A percentile compares a stretch with the other conserved stretches of the same genome.
Conservation (phyloP, 345 rosid species). For the Sonneratia alba region DNA sequence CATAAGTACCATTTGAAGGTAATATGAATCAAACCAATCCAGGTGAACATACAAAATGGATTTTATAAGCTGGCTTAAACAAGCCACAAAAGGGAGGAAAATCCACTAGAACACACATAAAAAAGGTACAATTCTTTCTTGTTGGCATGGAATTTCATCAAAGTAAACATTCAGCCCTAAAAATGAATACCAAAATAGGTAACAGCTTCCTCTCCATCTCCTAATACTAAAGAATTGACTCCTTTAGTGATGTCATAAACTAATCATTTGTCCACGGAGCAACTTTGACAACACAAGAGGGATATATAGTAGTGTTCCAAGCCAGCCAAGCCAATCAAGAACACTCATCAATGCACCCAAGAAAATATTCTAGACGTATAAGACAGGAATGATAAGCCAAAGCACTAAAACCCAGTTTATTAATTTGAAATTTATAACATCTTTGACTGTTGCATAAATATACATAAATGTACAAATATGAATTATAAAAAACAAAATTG, state of each 20-base stretch:
- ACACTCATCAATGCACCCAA: neutral
- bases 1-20: neutral
- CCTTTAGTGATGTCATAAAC: neutral
- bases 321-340: neutral
- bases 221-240: neutral
- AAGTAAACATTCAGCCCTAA: neutral
- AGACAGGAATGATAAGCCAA: neutral
- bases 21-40: neutral
- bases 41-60: neutral
- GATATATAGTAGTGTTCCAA: neutral
- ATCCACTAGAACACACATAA: neutral
- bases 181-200: neutral
- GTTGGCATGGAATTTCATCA: neutral
- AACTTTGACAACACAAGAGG: neutral
- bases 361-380: neutral
- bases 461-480: neutral
- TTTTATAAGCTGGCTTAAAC: neutral
- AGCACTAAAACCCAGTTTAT: neutral
- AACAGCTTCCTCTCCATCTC: neutral
- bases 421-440: neutral
- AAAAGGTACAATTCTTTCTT: too few relatives aligned
- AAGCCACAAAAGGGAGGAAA: neutral
- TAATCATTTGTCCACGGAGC: neutral
- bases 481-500: neutral
- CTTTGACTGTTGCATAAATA: neutral